A percentile compares a stretch with the other conserved stretches of the same genome.
Conservation (phyloP, 192 early-diverging fungal species). For the Rhizophagus clarus region DNA sequence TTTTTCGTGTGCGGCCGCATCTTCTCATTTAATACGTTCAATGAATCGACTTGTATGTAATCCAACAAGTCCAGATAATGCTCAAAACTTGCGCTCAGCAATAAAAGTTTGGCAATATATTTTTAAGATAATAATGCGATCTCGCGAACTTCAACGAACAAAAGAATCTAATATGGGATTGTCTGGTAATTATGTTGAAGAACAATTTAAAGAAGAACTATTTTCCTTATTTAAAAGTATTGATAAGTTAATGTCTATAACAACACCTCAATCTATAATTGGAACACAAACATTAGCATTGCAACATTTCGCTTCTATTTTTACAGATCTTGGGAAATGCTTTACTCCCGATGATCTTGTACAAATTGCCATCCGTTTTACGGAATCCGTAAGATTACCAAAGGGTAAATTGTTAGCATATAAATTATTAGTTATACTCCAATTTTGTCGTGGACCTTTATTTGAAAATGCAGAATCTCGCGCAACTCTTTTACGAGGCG, state of each 20-base stretch:
- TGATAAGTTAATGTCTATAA: constrained; percentile 53
- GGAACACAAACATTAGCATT: constrained; percentile 62
- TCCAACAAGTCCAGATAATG: constrained; percentile 38
- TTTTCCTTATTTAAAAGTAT: constrained; percentile 45
- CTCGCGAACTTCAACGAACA: constrained; percentile 37
- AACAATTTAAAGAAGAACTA: constrained; percentile 52
- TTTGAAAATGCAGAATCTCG: constrained; percentile 34
- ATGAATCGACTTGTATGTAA: constrained; percentile 37
- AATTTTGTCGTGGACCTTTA: constrained; percentile 33
- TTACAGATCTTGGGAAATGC: constrained; percentile 42
- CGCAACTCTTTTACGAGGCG: constrained; percentile 29
- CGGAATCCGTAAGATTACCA: constrained; percentile 38
- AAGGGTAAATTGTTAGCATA: constrained; percentile 31
- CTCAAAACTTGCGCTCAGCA: constrained; percentile 50
- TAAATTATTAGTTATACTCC: constrained; percentile 31
- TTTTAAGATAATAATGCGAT: constrained; percentile 57
- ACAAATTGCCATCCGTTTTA: constrained; percentile 36
- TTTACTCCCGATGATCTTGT: constrained; percentile 40
- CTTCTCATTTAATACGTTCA: constrained; percentile 45
- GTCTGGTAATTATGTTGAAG: constrained; percentile 32
- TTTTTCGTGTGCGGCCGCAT: constrained; percentile 38
- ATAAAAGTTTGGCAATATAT: constrained; percentile 68
- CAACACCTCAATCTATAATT: constrained; percentile 55
- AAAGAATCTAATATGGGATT: constrained; percentile 35
- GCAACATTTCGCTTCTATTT: constrained; percentile 47